Evolutionary conservation across 192 early-diverging fungal genomes (phyloP).

Genomic region (Pilobolus umbonatus): DNA sequence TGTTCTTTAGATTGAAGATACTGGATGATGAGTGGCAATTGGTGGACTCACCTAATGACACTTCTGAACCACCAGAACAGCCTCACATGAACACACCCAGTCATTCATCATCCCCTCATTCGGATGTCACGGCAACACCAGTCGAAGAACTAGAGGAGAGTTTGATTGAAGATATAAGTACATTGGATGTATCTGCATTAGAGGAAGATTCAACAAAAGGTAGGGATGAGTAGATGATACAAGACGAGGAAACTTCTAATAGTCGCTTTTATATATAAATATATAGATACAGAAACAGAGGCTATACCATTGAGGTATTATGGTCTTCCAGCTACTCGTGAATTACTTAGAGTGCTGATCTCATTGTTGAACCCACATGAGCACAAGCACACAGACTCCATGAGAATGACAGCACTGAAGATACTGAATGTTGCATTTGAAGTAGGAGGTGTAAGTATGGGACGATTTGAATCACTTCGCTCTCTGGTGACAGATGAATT

Average conservation of each 20-base stretch:
- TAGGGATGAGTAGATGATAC: background rate
- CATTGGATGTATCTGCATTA: background rate
- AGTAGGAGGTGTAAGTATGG: slow-evolving; percentile 75
- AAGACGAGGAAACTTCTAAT: too few relatives aligned
- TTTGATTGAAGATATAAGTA: background rate
- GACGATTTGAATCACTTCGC: slow-evolving; percentile 52
- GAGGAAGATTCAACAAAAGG: background rate
- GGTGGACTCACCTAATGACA: slow-evolving; percentile 19
- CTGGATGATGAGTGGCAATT: slow-evolving; percentile 35
- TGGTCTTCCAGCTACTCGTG: slow-evolving; percentile 83
- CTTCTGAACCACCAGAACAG: background rate
- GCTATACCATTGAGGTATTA: slow-evolving; percentile 41
- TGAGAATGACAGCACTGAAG: slow-evolving; percentile 86
- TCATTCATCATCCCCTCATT: slow-evolving; percentile 14
- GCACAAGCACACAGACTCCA: slow-evolving; percentile 88
- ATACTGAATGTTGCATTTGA: slow-evolving; percentile 85
- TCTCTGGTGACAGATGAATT: slow-evolving; percentile 78
- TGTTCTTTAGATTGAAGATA: slow-evolving; percentile 28
- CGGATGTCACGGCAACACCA: background rate
- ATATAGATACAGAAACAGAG: background rate
- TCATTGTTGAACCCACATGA: slow-evolving; percentile 88
- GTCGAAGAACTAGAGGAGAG: background rate
- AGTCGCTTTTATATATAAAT: too few relatives aligned
- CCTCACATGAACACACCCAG: slow-evolving; percentile 31
- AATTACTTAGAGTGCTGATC: slow-evolving; percentile 86